Evolutionary conservation across 176 grass and related monocot species (phyloP).

Genomic region (Carex kokanica): DNA sequence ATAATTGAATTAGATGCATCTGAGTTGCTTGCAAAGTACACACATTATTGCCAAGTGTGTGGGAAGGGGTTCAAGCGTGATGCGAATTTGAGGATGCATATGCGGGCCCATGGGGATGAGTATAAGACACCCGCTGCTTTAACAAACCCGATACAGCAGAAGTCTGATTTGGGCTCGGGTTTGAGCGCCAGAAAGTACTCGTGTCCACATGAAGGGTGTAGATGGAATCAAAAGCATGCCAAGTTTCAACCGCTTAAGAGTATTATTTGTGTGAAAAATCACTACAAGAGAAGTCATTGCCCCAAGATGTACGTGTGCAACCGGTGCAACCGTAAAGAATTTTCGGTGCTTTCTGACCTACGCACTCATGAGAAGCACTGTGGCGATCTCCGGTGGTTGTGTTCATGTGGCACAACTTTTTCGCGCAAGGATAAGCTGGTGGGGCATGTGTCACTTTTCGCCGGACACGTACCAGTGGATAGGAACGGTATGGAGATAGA

Average conservation of each 20-base stretch:
- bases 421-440: constrained; percentile 93
- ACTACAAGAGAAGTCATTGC: constrained; percentile 97
- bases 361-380: constrained; percentile 97
- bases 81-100: constrained; percentile 97
- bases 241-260: constrained; percentile 95
- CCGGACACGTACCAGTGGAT: constrained; percentile 47
- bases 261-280: constrained; percentile 82
- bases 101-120: constrained; percentile 97
- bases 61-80: constrained; percentile 99
- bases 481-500: constrained; percentile 20
- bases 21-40: constrained; percentile 84
- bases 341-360: constrained; percentile 88
- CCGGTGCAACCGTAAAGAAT: constrained; percentile 86
- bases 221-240: constrained; percentile 74
- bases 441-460: constrained; percentile 63
- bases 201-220: constrained; percentile 83
- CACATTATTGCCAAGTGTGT: constrained; percentile 90
- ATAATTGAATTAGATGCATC: constrained; percentile 77
- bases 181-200: constrained; percentile 45
- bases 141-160: constrained; percentile 41
- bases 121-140: constrained; percentile 84
- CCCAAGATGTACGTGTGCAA: constrained; percentile 97
- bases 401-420: constrained; percentile 86
- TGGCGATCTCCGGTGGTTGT: constrained; percentile 79
- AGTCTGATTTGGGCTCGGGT: not conserved